These are phyloP conservation scores for Ophiostoma sp. DNA, from an alignment of 2,329 filamentous ascomycete species.

Conservation along the genomic window DNA sequence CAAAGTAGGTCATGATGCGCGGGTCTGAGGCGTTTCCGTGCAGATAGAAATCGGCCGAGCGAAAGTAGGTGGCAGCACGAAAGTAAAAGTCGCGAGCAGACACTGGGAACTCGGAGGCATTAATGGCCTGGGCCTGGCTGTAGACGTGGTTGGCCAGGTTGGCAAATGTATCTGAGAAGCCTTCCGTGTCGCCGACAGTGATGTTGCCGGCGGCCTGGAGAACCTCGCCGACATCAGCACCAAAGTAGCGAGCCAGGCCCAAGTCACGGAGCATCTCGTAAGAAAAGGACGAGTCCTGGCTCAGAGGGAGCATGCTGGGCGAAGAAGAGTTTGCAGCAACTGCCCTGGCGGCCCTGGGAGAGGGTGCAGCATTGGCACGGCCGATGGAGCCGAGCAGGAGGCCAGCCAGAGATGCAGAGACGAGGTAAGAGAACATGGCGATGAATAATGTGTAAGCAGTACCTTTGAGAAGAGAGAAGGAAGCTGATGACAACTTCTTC, in stretches of 20 bases:
- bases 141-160: constrained; percentile 22
- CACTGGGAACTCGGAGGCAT: constrained; percentile 27
- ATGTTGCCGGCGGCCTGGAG: constrained; percentile 32
- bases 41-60: constrained; percentile 37
- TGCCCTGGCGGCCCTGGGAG: background rate
- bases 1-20: constrained; percentile 33
- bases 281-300: constrained; percentile 29
- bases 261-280: constrained; percentile 31
- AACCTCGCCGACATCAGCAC: constrained; percentile 32
- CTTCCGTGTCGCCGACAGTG: constrained; percentile 30
- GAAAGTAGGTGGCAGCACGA: constrained; percentile 36
- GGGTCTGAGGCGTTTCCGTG: constrained; percentile 36
- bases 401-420: background rate
- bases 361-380: background rate
- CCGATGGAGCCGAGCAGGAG: background rate
- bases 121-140: constrained; percentile 25
- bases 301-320: constrained; percentile 28
- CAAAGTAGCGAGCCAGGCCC: constrained; percentile 28
- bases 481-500: background rate
- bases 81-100: constrained; percentile 34
- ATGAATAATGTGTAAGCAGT: background rate
- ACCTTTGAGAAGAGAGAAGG: background rate
- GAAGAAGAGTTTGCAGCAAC: background rate
- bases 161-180: constrained; percentile 23
- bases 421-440: background rate